Conservation (phyloP, 2,329 filamentous ascomycete species). For the Herpotrichia juniperi region DNA sequence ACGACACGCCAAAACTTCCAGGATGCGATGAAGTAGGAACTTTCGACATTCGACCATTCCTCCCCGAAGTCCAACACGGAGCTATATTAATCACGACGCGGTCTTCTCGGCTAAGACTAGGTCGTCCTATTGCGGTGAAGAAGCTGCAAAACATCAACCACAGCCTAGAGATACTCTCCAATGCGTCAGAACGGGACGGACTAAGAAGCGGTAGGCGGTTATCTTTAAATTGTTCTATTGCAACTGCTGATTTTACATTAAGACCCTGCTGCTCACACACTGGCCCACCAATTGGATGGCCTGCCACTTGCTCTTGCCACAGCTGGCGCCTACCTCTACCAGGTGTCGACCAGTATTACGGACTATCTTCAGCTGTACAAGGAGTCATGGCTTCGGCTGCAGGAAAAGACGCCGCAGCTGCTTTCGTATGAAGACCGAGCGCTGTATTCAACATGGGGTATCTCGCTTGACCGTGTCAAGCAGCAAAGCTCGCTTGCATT, state of each 20-base stretch:
- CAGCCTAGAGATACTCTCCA: constrained; percentile 41
- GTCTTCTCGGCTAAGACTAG: constrained; percentile 40
- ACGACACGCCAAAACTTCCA: constrained; percentile 45
- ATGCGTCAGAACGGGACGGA: constrained; percentile 24
- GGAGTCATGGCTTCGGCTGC: constrained; percentile 46
- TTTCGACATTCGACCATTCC: constrained; percentile 34
- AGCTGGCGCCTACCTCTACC: constrained; percentile 45
- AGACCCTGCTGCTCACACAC: constrained; percentile 33
- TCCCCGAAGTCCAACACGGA: constrained; percentile 42
- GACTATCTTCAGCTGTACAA: constrained; percentile 52
- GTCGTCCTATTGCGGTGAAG: constrained; percentile 36
- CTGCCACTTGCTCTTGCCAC: constrained; percentile 20
- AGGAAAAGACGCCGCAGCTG: constrained; percentile 34
- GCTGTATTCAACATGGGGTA: constrained; percentile 41
- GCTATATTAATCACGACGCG: constrained; percentile 52
- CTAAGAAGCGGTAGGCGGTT: constrained; percentile 29
- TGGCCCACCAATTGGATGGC: constrained; percentile 14
- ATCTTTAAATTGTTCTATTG: constrained; percentile 7
- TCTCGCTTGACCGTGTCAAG: constrained; percentile 48
- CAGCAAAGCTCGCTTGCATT: constrained; percentile 35
- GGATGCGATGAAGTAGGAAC: constrained; percentile 11
- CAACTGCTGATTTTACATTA: constrained; percentile 7
- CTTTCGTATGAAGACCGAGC: constrained; percentile 39
- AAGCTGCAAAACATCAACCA: constrained; percentile 42
- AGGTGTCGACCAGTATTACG: constrained; percentile 43